Evolutionary conservation across 495 filamentous ascomycete species (phyloP), one percentile per base, ranked within the genome.

Genomic region (Penicillium pulvis): DNA sequence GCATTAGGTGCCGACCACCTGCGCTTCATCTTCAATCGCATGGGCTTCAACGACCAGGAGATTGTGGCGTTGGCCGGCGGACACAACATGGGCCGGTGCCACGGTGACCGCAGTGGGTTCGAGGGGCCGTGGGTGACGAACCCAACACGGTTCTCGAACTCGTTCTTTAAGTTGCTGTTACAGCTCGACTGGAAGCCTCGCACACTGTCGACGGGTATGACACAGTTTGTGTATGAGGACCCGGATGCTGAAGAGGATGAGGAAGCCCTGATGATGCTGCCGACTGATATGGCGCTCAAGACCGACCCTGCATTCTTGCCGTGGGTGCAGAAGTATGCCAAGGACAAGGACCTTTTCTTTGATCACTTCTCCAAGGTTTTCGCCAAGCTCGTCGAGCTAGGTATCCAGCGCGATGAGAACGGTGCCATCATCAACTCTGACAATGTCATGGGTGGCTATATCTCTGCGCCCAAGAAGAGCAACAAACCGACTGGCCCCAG

Each of bases 1-100:
- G 77, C 84, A 2, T 76, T 79, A 54, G 85, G 83, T 36, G 75
- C 83, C 19, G 82, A 82, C 24, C 83, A 88, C 62, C 61, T 88
- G 48, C 77, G 84, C 2, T 69, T 69, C 59, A 79, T 88, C 65
- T 87, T 87, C 69, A 74, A 81, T 64, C 79, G 83, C 24, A 87
- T 87, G 84, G 83, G 84, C n/a, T 86, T 87, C 72, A 77, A 79
- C 59, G 83, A 88, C 61, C 81, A 80, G 64, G 83, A 88, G 70
- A 86, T 86, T 47, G 84, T 88, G 3, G 84, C 83, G 23, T 58
- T 86, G 63, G 60, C 75, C 11, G 83, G 85, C n/a, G 85, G 83
- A 55, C 83, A 87, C 60, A 87, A 80, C 56, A 71, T 87, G 6
- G 83, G 83, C 1, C 75, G 84, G n/a, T 85, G 83, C 65, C 83